These are phyloP conservation scores for Hyphopichia wangnamkhiaoensis DNA, from an alignment of 1,139 yeast species.

Conservation along the genomic window DNA sequence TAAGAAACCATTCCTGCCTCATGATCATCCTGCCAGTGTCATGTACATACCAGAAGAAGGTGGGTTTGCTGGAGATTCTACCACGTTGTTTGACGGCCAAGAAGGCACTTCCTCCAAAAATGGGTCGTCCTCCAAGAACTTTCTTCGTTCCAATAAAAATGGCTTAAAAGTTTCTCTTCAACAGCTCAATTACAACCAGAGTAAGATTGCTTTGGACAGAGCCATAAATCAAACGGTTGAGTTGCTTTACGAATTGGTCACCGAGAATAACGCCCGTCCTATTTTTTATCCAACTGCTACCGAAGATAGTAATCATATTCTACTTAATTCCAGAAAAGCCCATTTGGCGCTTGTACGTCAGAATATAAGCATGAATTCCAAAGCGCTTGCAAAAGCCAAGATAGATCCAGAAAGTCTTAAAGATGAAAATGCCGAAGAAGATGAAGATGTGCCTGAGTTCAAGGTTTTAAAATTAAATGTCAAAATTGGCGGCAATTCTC, in stretches of 20 bases:
- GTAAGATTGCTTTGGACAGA: conserved; percentile 61
- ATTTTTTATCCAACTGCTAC: conserved; percentile 61
- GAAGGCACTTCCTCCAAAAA: conserved; percentile 17
- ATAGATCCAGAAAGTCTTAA: conserved; percentile 15
- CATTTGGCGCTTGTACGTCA: conserved; percentile 53
- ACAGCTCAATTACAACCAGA: conserved; percentile 71
- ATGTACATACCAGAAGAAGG: conserved; percentile 37
- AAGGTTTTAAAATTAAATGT: conserved; percentile 65
- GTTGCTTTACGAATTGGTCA: conserved; percentile 53
- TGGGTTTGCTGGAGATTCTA: conserved; percentile 23
- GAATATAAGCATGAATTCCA: conserved; percentile 32
- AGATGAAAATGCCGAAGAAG: conserved; percentile 13
- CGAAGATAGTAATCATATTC: conserved; percentile 31
- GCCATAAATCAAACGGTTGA: conserved; percentile 59
- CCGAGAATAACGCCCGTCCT: conserved; percentile 60
- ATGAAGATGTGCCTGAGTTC: conserved; percentile 41
- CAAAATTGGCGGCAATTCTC: conserved; percentile 52
- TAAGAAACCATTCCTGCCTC: conserved; percentile 17
- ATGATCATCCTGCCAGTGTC: conserved; percentile 28
- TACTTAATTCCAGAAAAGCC: conserved; percentile 48
- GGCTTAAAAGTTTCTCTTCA: conserved; percentile 51
- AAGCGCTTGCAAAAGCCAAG: conserved; percentile 31
- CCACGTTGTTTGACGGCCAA: conserved; percentile 31
- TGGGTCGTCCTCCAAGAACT: conserved; percentile 4
- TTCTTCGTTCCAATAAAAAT: neutral